These are phyloP conservation scores for Auriscalpium orientale DNA, from an alignment of 768 basidiomycete genomes.

Conservation along the genomic window DNA sequence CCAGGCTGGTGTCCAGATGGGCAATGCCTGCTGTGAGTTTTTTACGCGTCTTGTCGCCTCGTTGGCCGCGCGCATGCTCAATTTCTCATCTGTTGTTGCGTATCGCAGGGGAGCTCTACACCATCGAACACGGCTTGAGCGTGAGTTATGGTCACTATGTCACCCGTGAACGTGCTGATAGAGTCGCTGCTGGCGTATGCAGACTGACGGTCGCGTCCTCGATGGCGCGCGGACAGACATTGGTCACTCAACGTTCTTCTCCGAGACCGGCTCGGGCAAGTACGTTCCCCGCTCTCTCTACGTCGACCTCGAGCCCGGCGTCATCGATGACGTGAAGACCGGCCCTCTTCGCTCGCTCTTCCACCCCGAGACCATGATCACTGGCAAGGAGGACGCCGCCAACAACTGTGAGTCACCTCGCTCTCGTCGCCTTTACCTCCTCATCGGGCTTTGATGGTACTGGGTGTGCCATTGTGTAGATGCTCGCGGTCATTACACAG, in stretches of 20 bases:
- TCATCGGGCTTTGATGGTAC: background rate
- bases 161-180: background rate
- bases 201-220: constrained; percentile 89
- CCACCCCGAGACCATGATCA: constrained; percentile 95
- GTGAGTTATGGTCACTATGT: constrained; percentile 39
- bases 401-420: constrained; percentile 80
- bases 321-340: constrained; percentile 89
- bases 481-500: constrained; percentile 96
- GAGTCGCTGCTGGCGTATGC: constrained; percentile 7
- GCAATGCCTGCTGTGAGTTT: constrained; percentile 90
- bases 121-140: constrained; percentile 92
- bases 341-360: constrained; percentile 91
- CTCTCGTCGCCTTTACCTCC: constrained; percentile 1
- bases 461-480: constrained; percentile 37
- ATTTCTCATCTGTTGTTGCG: constrained; percentile 15
- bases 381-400: constrained; percentile 98
- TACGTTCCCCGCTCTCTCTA: constrained; percentile 96
- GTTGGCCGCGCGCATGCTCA: constrained; percentile 5
- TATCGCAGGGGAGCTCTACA: constrained; percentile 88
- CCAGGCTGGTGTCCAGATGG: constrained; percentile 92
- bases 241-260: constrained; percentile 98
- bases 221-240: constrained; percentile 68
- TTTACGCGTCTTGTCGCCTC: background rate
- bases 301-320: constrained; percentile 92
- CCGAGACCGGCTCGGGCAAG: constrained; percentile 88